These are phyloP conservation scores for Lactarius hatsudake DNA, from an alignment of 768 basidiomycete species.

Conservation along the genomic window DNA sequence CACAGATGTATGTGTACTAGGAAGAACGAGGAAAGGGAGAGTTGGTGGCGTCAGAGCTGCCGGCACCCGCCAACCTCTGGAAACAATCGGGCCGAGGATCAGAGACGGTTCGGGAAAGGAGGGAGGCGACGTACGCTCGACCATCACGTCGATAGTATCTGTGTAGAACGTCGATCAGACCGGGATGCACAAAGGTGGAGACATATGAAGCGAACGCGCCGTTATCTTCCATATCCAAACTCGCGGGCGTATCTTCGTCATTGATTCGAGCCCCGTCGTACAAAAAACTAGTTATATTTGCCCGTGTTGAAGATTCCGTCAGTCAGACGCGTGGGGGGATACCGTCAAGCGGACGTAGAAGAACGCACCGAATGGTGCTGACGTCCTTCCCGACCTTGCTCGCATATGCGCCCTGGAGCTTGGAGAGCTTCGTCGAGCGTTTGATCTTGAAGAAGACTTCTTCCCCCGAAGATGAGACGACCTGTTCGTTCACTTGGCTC, in stretches of 20 bases:
- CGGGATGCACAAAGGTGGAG: background rate
- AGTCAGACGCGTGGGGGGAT: background rate
- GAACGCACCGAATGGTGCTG: constrained; percentile 74
- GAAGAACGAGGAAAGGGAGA: constrained; percentile 16
- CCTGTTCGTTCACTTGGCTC: constrained; percentile 41
- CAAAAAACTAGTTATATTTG: constrained; percentile 59
- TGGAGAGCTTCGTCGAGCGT: constrained; percentile 86
- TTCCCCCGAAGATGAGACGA: constrained; percentile 71
- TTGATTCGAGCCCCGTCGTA: constrained; percentile 86
- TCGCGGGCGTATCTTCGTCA: constrained; percentile 83
- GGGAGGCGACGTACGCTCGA: constrained; percentile 73
- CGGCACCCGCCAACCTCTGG: constrained; percentile 75
- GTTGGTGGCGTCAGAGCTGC: constrained; percentile 18
- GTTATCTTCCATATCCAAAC: constrained; percentile 87
- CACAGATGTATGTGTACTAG: constrained; percentile 21
- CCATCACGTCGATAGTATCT: constrained; percentile 97
- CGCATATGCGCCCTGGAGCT: constrained; percentile 90
- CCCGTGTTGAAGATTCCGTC: background rate
- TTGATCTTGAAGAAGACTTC: constrained; percentile 99
- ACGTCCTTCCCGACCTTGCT: constrained; percentile 91
- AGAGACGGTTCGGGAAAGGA: constrained; percentile 9
- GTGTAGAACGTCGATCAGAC: constrained; percentile 12
- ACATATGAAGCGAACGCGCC: constrained; percentile 44
- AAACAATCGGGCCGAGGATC: constrained; percentile 1
- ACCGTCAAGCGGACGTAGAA: constrained; percentile 1